phyloP scores from a whole-genome alignment of 495 filamentous ascomycete genomes.

The Cladorrhinum samala region DNA sequence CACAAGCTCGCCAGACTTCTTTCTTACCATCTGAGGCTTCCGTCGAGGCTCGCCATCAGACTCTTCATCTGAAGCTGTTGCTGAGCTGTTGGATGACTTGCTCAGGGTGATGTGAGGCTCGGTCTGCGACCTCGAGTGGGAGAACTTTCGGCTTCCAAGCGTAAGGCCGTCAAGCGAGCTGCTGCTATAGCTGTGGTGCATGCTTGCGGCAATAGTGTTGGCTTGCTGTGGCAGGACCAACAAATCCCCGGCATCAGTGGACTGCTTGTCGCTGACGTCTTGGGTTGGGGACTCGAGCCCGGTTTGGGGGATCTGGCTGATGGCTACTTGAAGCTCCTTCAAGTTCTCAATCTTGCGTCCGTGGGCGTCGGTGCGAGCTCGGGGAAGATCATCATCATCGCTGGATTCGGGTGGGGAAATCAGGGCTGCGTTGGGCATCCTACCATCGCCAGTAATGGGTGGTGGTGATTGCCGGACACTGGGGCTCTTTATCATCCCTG shows the following conservation, averaged over 20 bases:
- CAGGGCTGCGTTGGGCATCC: constrained; percentile 72
- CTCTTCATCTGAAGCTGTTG: constrained; percentile 57
- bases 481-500: constrained; percentile 39
- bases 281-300: constrained; percentile 56
- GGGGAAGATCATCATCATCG: constrained; percentile 68
- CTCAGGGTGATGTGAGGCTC: constrained; percentile 57
- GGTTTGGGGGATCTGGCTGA: constrained; percentile 69
- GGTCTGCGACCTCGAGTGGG: constrained; percentile 79
- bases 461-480: constrained; percentile 74
- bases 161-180: constrained; percentile 30
- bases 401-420: constrained; percentile 87
- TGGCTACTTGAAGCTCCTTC: constrained; percentile 75
- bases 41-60: constrained; percentile 54
- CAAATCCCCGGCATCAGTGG: constrained; percentile 26
- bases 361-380: constrained; percentile 25
- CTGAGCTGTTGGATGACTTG: constrained; percentile 47
- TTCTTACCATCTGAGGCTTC: constrained; percentile 85
- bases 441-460: constrained; percentile 57
- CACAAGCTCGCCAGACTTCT: constrained; percentile 97
- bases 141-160: constrained; percentile 39
- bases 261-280: constrained; percentile 13
- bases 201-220: constrained; percentile 28
- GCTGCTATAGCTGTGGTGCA: constrained; percentile 32
- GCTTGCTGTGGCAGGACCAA: constrained; percentile 29
- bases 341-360: constrained; percentile 56